These are phyloP conservation scores for Emmonsiellopsis sp. DNA, from an alignment of 2,329 filamentous ascomycete genomes.

Conservation along the genomic window DNA sequence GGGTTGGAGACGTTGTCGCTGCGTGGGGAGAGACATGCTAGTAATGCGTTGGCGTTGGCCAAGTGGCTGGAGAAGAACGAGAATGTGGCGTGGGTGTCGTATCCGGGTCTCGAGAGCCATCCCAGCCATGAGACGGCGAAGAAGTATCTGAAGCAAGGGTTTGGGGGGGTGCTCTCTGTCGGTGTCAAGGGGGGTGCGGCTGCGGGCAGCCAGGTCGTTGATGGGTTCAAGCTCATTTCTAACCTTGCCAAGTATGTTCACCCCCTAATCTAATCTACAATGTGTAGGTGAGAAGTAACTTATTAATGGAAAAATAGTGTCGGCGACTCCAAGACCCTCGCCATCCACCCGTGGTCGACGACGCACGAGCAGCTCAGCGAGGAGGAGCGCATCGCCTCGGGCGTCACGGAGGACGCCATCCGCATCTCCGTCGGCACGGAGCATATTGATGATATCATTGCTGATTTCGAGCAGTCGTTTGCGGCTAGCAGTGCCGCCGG, in stretches of 20 bases:
- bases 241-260: constrained; percentile 71
- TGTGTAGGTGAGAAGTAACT: not conserved
- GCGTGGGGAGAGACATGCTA: constrained; percentile 75
- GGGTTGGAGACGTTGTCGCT: constrained; percentile 85
- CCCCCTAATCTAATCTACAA: not conserved
- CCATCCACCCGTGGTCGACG: constrained; percentile 91
- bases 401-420: constrained; percentile 82
- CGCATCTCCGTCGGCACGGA: constrained; percentile 92
- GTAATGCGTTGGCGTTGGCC: constrained; percentile 72
- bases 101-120: constrained; percentile 79
- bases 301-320: constrained; percentile 42
- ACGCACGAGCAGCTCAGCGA: constrained; percentile 88
- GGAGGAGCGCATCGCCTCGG: constrained; percentile 69
- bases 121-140: constrained; percentile 70
- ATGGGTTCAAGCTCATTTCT: constrained; percentile 88
- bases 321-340: constrained; percentile 87
- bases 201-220: constrained; percentile 82
- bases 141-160: constrained; percentile 77
- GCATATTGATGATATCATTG: constrained; percentile 95
- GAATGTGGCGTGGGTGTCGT: constrained; percentile 87
- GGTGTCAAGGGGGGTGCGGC: constrained; percentile 80
- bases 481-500: constrained; percentile 38
- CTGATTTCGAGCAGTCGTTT: constrained; percentile 89
- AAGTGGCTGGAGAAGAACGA: constrained; percentile 74
- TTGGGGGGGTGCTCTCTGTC: constrained; percentile 85